phyloP scores from a whole-genome alignment of 2,329 filamentous ascomycete species.

The Bisporella sp. region DNA sequence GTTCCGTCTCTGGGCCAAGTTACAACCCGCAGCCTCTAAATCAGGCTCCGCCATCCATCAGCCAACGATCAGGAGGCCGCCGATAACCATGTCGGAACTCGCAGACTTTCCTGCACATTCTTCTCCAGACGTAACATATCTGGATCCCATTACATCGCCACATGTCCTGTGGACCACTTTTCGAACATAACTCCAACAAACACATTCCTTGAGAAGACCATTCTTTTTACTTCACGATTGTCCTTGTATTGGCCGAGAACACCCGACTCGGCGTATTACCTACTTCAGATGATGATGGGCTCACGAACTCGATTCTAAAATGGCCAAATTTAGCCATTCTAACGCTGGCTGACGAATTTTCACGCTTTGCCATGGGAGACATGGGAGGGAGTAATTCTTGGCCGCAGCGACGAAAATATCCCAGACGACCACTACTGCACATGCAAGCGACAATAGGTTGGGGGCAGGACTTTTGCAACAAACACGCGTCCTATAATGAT shows the following conservation, averaged over 20 bases:
- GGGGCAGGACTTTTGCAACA: background rate
- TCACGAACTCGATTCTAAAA: constrained; percentile 32
- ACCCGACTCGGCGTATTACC: constrained; percentile 29
- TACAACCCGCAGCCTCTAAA: constrained; percentile 40
- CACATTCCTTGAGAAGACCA: constrained; percentile 24
- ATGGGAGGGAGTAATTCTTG: constrained; percentile 13
- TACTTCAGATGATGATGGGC: constrained; percentile 33
- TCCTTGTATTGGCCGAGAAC: constrained; percentile 33
- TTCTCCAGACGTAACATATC: constrained; percentile 8
- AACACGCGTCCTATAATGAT: constrained; percentile 25
- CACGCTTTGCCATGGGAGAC: constrained; percentile 13
- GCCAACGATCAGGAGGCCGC: constrained; percentile 26
- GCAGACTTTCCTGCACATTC: constrained; percentile 22
- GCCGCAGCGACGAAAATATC: constrained; percentile 23
- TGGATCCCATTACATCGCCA: constrained; percentile 11
- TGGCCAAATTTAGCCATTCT: constrained; percentile 11
- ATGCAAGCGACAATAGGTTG: constrained; percentile 16
- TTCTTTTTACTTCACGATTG: constrained; percentile 22
- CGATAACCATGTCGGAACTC: constrained; percentile 15
- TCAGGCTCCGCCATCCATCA: constrained; percentile 39
- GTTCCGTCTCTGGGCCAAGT: constrained; percentile 41
- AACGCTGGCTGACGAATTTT: constrained; percentile 14
- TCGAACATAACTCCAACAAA: constrained; percentile 24
- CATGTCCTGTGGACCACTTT: constrained; percentile 14
- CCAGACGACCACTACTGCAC: background rate